Evolutionary conservation across 2,329 filamentous ascomycete species (phyloP).

Genomic region (Cladosporium sp.): DNA sequence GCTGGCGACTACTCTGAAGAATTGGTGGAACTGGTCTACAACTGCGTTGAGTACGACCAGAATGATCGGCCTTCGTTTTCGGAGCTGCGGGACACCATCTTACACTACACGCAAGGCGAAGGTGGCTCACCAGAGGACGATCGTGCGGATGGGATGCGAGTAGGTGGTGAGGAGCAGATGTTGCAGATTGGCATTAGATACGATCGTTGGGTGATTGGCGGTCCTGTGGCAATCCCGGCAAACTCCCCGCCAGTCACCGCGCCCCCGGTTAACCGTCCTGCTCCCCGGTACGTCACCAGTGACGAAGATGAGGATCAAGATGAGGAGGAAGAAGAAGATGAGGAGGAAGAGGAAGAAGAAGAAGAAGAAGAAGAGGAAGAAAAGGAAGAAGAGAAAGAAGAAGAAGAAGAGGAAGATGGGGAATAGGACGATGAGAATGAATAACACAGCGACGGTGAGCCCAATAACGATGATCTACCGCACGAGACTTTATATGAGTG

Average conservation of each 20-base stretch:
- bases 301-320: neutral
- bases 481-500: neutral
- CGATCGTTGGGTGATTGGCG: neutral
- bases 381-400: neutral
- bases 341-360: neutral
- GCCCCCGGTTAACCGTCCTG: neutral
- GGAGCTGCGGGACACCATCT: neutral
- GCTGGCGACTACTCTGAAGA: constrained; percentile 6
- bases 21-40: constrained; percentile 14
- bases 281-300: neutral
- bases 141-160: neutral
- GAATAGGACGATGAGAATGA: neutral
- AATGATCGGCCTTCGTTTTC: constrained; percentile 17
- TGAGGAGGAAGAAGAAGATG: neutral
- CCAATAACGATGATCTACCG: neutral
- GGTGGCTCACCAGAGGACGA: neutral
- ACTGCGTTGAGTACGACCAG: constrained; percentile 13
- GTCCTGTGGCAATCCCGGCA: neutral
- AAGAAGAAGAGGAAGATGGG: neutral
- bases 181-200: neutral
- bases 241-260: too few relatives aligned
- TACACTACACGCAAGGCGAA: neutral
- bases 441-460: neutral
- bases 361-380: neutral
- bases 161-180: neutral